phyloP scores from a whole-genome alignment of 345 rosid species.

The Lepidium didymum region DNA sequence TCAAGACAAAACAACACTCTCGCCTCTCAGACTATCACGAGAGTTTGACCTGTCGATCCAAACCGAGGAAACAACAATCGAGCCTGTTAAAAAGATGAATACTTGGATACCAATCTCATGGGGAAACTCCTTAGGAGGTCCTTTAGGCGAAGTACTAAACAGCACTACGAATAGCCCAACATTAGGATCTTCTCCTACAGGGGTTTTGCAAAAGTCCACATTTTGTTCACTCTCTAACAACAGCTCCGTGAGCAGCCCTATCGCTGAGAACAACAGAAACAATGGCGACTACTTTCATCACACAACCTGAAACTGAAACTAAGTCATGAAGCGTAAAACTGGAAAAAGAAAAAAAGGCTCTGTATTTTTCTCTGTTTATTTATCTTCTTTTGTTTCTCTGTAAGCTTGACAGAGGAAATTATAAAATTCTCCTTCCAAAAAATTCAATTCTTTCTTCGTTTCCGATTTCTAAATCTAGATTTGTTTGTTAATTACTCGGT shows the following conservation, averaged over 20 bases:
- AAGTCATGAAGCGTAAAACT: neutral
- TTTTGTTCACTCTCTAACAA: constrained; percentile 54
- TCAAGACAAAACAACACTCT: constrained; percentile 33
- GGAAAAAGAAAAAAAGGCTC: neutral
- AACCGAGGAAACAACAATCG: constrained; percentile 15
- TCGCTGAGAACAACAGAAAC: constrained; percentile 34
- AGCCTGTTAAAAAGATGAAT: constrained; percentile 32
- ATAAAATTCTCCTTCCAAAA: neutral
- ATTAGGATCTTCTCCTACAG: constrained; percentile 51
- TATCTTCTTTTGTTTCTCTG: neutral
- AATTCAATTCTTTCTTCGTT: neutral
- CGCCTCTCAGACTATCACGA: constrained; percentile 46
- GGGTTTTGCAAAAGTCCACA: constrained; percentile 49
- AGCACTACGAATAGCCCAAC: constrained; percentile 37
- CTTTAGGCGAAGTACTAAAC: constrained; percentile 57
- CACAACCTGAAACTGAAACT: constrained; percentile 11
- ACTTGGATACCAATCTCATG: constrained; percentile 49
- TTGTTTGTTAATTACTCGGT: neutral
- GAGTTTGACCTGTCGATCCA: constrained; percentile 36
- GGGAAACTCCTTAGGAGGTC: constrained; percentile 56
- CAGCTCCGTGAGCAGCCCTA: constrained; percentile 54
- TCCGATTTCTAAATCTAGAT: neutral
- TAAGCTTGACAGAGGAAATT: neutral
- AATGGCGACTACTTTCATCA: constrained; percentile 25
- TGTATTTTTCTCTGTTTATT: neutral